phyloP scores from a whole-genome alignment of 1,139 yeast genomes.

The Magnusiomyces paraingens region DNA sequence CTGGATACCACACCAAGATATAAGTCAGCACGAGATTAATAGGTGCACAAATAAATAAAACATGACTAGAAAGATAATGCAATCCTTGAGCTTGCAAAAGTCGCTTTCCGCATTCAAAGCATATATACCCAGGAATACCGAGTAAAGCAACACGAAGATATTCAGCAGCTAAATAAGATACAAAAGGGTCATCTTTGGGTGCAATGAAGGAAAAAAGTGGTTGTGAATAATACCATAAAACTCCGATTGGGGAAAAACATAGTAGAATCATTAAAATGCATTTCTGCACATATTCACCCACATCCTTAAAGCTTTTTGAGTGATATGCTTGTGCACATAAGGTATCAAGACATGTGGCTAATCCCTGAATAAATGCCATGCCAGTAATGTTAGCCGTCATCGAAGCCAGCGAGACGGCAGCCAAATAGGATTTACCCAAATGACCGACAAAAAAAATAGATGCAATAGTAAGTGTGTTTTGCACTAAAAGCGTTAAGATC shows the following conservation, averaged over 20 bases:
- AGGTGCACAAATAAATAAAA: slow-evolving; percentile 71
- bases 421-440: slow-evolving; percentile 64
- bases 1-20: slow-evolving; percentile 67
- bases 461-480: not conserved
- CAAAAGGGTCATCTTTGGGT: slow-evolving; percentile 42
- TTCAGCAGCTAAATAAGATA: slow-evolving; percentile 52
- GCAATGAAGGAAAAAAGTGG: slow-evolving; percentile 37
- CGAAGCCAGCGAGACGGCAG: slow-evolving; percentile 72
- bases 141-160: slow-evolving; percentile 58
- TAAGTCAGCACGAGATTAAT: slow-evolving; percentile 63
- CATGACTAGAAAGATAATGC: slow-evolving; percentile 80
- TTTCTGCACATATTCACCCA: slow-evolving; percentile 50
- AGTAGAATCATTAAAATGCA: slow-evolving; percentile 46
- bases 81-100: slow-evolving; percentile 86
- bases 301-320: slow-evolving; percentile 45
- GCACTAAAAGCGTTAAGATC: slow-evolving; percentile 26
- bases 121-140: slow-evolving; percentile 79
- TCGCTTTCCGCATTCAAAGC: slow-evolving; percentile 74
- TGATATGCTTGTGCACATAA: slow-evolving; percentile 61
- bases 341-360: slow-evolving; percentile 77
- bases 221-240: slow-evolving; percentile 53
- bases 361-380: slow-evolving; percentile 77
- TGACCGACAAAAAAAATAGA: slow-evolving; percentile 65
- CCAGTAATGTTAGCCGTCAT: slow-evolving; percentile 78
- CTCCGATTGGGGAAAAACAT: slow-evolving; percentile 42